A percentile compares a stretch with the other conserved stretches of the same genome.
Conservation (phyloP, 2,329 filamentous ascomycete species). For the Trichophyton rubrum region DNA sequence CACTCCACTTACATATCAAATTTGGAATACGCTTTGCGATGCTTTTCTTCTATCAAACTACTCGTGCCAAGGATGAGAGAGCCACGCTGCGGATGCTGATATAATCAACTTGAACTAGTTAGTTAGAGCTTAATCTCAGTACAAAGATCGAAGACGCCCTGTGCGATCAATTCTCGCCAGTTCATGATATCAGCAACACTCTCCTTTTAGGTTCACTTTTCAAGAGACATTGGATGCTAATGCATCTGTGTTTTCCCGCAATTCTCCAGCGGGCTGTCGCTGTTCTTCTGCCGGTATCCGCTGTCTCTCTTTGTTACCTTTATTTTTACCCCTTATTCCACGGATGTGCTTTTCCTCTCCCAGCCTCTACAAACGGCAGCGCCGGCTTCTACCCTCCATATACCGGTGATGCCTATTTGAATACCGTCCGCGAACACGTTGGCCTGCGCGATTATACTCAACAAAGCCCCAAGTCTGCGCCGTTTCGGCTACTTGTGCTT, state of each 20-base stretch:
- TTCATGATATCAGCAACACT: background rate
- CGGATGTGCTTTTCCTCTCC: conserved; percentile 62
- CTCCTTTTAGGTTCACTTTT: background rate
- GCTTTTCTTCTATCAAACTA: too few relatives aligned
- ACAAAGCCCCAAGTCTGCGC: conserved; percentile 37
- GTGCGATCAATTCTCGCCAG: background rate
- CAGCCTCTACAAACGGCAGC: background rate
- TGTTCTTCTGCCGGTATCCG: conserved; percentile 51
- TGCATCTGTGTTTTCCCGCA: conserved; percentile 40
- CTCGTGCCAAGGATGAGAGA: background rate
- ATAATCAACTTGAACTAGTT: too few relatives aligned
- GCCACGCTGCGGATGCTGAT: background rate
- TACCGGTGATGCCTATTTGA: conserved; percentile 19
- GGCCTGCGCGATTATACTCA: conserved; percentile 8
- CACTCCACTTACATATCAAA: too few relatives aligned
- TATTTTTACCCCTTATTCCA: conserved; percentile 78
- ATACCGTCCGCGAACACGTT: conserved; percentile 29
- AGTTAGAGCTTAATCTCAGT: background rate
- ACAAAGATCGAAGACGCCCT: background rate
- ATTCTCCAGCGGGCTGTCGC: conserved; percentile 33
- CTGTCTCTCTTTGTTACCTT: conserved; percentile 61
- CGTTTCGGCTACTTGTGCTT: conserved; percentile 75
- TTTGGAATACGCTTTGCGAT: too few relatives aligned
- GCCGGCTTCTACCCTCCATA: conserved; percentile 5
- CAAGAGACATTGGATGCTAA: conserved; percentile 6